These are phyloP conservation scores for Sesbania bispinosa DNA, from an alignment of 306 rosid genomes.

Conservation along the genomic window DNA sequence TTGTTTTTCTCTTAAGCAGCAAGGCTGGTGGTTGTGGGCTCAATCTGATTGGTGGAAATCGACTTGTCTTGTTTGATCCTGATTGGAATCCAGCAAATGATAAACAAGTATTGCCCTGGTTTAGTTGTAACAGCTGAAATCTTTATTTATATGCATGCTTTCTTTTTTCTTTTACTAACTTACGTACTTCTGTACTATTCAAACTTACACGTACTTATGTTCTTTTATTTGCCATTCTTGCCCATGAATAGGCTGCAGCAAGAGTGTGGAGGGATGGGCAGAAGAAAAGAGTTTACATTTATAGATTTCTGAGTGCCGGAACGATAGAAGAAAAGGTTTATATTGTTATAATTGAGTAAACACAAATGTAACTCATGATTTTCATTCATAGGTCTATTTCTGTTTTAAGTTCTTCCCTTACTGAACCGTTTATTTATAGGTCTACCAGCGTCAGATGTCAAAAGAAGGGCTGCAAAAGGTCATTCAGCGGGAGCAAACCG, in stretches of 20 bases:
- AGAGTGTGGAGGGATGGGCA: constrained; percentile 99
- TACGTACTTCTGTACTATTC: neutral
- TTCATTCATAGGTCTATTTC: constrained; percentile 23
- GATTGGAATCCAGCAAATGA: constrained; percentile 99
- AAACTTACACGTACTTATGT: neutral
- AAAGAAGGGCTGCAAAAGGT: constrained; percentile 99
- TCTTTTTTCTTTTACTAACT: neutral
- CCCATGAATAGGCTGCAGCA: constrained; percentile 82
- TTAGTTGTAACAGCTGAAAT: constrained; percentile 13
- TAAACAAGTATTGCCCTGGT: constrained; percentile 65
- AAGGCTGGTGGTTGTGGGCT: constrained; percentile 99
- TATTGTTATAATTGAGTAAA: constrained; percentile 24
- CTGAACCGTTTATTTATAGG: constrained; percentile 41
- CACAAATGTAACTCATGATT: constrained; percentile 4
- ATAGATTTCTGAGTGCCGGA: constrained; percentile 89
- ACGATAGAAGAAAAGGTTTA: constrained; percentile 95
- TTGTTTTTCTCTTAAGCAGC: constrained; percentile 93
- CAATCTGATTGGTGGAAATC: constrained; percentile 96
- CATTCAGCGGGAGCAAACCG: constrained; percentile 79
- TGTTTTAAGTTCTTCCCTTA: neutral
- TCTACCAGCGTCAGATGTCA: constrained; percentile 98
- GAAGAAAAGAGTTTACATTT: constrained; percentile 92
- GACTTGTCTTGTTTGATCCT: constrained; percentile 91
- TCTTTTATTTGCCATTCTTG: constrained; percentile 22
- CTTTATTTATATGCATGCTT: neutral